phyloP scores from a whole-genome alignment of 2,329 filamentous ascomycete species.

The Nemania sp. region DNA sequence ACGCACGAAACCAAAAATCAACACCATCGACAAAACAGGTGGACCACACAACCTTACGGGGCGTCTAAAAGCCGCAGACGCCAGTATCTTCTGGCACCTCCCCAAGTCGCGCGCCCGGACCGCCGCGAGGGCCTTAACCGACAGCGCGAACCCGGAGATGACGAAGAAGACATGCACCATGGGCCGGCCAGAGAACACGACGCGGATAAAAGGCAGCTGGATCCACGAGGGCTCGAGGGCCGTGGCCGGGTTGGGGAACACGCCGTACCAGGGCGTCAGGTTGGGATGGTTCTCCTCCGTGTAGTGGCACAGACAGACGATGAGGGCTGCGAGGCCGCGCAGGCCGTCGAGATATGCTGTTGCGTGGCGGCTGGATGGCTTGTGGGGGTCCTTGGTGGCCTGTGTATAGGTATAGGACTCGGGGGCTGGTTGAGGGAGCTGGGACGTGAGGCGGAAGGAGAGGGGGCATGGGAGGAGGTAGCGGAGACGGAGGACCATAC shows the following conservation, averaged over 20 bases:
- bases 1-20: slow-evolving; percentile 52
- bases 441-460: slow-evolving; percentile 1
- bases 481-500: slow-evolving; percentile 11
- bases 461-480: slow-evolving; percentile 1
- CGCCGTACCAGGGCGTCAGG: slow-evolving; percentile 53
- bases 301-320: slow-evolving; percentile 63
- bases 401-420: not conserved
- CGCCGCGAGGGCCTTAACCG: slow-evolving; percentile 58
- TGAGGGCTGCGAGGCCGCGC: slow-evolving; percentile 61
- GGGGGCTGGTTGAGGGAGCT: not conserved
- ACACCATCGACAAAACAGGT: slow-evolving; percentile 57
- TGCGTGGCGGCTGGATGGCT: slow-evolving; percentile 48
- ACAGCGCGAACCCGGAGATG: slow-evolving; percentile 63
- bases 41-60: slow-evolving; percentile 61
- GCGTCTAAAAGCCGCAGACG: slow-evolving; percentile 61
- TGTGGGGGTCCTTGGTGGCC: not conserved
- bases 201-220: slow-evolving; percentile 59
- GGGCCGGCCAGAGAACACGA: slow-evolving; percentile 59
- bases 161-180: slow-evolving; percentile 66
- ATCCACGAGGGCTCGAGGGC: slow-evolving; percentile 47
- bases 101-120: slow-evolving; percentile 55
- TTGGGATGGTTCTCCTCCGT: slow-evolving; percentile 56
- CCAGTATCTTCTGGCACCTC: slow-evolving; percentile 55
- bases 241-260: slow-evolving; percentile 29
- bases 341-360: slow-evolving; percentile 64